These are phyloP conservation scores for Postia placenta DNA, from an alignment of 768 basidiomycete species.

Conservation along the genomic window DNA sequence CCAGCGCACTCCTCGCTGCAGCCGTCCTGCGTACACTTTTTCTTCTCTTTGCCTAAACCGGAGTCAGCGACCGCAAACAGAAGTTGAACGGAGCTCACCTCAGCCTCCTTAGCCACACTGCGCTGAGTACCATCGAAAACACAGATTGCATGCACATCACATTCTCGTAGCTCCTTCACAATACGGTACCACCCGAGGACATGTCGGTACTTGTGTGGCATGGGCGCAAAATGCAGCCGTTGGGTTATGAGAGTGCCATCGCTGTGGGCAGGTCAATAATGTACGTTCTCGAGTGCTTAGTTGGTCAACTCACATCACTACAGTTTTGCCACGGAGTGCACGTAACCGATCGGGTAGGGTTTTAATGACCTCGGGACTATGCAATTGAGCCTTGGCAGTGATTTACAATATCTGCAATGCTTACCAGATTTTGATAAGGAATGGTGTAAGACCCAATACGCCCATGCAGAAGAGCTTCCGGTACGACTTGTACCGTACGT, in stretches of 20 bases:
- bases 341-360: slow-evolving; percentile 58
- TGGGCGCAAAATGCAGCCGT: slow-evolving; percentile 67
- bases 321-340: slow-evolving; percentile 55
- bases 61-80: not conserved
- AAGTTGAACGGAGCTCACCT: slow-evolving; percentile 47
- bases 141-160: slow-evolving; percentile 57
- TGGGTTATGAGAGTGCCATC: slow-evolving; percentile 86
- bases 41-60: slow-evolving; percentile 49
- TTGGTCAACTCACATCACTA: slow-evolving; percentile 57
- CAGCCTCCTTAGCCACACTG: slow-evolving; percentile 59
- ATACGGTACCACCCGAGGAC: slow-evolving; percentile 76
- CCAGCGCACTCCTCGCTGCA: slow-evolving; percentile 48
- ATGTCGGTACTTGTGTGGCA: slow-evolving; percentile 61
- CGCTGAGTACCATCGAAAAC: slow-evolving; percentile 77
- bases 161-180: slow-evolving; percentile 51
- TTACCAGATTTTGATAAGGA: slow-evolving; percentile 62
- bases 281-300: not conserved
- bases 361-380: slow-evolving; percentile 63
- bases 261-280: slow-evolving; percentile 32
- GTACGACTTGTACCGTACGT: too few species aligned
- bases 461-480: slow-evolving; percentile 52
- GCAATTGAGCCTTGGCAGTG: not conserved
- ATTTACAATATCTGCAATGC: slow-evolving; percentile 10
- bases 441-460: slow-evolving; percentile 63
- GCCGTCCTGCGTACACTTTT: slow-evolving; percentile 43